These are phyloP conservation scores for Pittosporum tobira DNA, from an alignment of 129 eudicot genomes.

Conservation along the genomic window DNA sequence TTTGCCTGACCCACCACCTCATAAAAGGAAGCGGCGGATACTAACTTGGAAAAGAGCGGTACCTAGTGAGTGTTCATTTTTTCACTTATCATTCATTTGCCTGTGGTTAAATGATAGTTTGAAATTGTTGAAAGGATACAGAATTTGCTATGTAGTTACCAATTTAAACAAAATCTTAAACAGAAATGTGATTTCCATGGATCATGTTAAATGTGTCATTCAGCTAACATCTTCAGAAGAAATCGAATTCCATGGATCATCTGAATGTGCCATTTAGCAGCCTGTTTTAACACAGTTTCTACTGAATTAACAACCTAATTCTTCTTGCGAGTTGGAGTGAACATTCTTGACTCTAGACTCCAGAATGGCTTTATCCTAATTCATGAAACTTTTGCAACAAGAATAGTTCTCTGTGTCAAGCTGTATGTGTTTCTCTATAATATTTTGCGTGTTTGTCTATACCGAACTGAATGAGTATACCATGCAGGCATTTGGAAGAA, in stretches of 20 bases:
- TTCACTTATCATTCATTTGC: not conserved
- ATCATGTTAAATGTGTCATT: not conserved
- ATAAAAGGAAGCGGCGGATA: conserved; percentile 42
- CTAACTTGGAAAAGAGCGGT: conserved; percentile 58
- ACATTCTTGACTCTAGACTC: not conserved
- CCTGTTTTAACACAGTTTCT: not conserved
- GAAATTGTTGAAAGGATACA: not conserved
- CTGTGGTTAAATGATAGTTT: not conserved
- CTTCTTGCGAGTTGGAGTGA: not conserved
- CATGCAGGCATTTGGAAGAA: not conserved
- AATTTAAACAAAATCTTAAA: too few relatives aligned
- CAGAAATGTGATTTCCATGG: too few relatives aligned
- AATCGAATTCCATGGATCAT: not conserved
- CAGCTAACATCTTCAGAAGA: not conserved
- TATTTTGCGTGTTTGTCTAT: not conserved
- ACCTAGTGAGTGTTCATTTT: conserved; percentile 34
- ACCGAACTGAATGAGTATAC: not conserved
- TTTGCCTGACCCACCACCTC: conserved; percentile 80
- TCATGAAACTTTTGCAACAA: not conserved
- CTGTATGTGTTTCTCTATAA: not conserved
- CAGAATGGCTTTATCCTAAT: too few relatives aligned
- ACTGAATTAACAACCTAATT: not conserved
- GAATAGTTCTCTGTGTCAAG: not conserved
- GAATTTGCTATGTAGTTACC: too few relatives aligned
- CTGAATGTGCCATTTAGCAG: not conserved